Evolutionary conservation across 371 early-diverging fungal genomes (phyloP), one percentile per base, ranked within the genome.

Genomic region (Apophysomyces sp.): DNA sequence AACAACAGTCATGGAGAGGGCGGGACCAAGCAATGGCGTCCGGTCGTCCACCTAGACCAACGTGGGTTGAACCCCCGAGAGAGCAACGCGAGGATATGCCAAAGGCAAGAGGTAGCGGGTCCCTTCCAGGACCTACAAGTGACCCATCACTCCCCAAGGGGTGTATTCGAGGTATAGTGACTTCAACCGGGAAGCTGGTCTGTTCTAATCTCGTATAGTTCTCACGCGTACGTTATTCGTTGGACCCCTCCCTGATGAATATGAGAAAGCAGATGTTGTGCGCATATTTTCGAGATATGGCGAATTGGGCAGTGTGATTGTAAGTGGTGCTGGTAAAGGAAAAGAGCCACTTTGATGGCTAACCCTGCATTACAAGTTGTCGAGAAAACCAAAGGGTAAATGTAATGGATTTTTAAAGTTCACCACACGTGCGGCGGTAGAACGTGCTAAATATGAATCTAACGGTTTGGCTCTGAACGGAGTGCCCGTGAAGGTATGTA

Each of bases 221-320:
- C 60, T 81, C 12, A 81, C 78, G 12, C 71, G 81, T 49, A 74
- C 81, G 3, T 57, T 81, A 8, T 81, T 81, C 61, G 77, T 78
- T 11, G 81, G 78, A 5, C 77, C 81, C n/a, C 66, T 81, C 27
- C 78, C 75, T 12, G 72, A 71, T 21, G 63, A 64, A 26, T 73
- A 65, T 40, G 67, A 66, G 9, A 66, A 69, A 52, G 61, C 71
- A 24, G 78, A 78, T 56, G 71, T 81, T 3, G 64, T 62, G 6
- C 39, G 67, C 0, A 55, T 73, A 8, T 81, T 81, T 59, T 40
- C 57, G 5, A 64, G 63, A 54, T 78, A 76, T 34, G 81, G 81
- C 12, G 69, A 76, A 44, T 37, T 81, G 37, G 65, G 66, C 9
- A 78, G 78, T 55, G 67, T 81, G 26, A 72, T 78, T 60, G 81